Conservation (phyloP, 768 basidiomycete species). For the Porphyrellus cyaneotinctus region DNA sequence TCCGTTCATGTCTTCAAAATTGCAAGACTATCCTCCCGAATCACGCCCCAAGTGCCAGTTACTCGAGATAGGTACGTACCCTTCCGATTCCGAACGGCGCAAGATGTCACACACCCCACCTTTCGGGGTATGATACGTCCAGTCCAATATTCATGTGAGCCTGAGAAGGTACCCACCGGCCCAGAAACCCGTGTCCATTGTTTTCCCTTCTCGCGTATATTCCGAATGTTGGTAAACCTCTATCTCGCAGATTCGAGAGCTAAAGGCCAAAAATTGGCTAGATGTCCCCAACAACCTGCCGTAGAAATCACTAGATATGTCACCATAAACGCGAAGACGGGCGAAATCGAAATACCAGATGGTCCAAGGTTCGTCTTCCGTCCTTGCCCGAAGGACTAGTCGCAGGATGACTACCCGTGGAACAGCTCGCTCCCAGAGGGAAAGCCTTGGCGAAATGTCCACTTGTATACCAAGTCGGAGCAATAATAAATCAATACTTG, state of each 20-base stretch:
- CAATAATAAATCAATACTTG: conserved; percentile 8
- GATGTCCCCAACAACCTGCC: conserved; percentile 62
- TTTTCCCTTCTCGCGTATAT: conserved; percentile 71
- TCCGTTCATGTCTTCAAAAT: conserved; percentile 3
- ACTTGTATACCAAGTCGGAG: conserved; percentile 17
- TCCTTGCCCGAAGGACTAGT: conserved; percentile 2
- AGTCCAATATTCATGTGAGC: conserved; percentile 64
- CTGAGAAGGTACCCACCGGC: conserved; percentile 29
- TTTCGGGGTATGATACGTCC: background rate
- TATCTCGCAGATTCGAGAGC: background rate
- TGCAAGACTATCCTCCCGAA: background rate
- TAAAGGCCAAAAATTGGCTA: conserved; percentile 28
- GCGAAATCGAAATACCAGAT: conserved; percentile 49
- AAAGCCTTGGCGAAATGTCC: conserved; percentile 34
- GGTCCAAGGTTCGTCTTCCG: conserved; percentile 37
- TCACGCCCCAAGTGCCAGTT: conserved; percentile 46
- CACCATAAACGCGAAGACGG: conserved; percentile 43
- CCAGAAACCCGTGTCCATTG: conserved; percentile 47
- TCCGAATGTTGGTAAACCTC: conserved; percentile 53
- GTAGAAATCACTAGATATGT: conserved; percentile 66
- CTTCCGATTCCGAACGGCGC: background rate
- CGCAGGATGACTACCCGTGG: conserved; percentile 11
- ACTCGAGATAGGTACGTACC: conserved; percentile 49
- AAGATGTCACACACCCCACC: conserved; percentile 3
- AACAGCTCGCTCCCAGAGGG: conserved; percentile 31